Evolutionary conservation across 2,329 filamentous ascomycete genomes (phyloP).

Genomic region (Zymoseptoria crescenta): DNA sequence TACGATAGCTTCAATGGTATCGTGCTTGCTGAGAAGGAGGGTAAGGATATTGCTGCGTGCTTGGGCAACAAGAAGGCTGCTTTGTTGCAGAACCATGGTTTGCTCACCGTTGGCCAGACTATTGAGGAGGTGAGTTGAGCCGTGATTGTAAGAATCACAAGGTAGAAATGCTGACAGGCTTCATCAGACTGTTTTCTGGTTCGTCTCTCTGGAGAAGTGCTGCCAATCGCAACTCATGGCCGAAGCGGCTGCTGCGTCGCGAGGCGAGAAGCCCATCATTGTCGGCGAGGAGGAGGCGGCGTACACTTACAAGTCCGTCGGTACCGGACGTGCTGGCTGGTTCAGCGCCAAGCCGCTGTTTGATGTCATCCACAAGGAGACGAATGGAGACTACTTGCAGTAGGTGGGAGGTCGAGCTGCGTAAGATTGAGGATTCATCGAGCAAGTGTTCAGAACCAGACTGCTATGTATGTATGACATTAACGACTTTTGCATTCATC

Average conservation of each 20-base stretch:
- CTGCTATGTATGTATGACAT: background rate
- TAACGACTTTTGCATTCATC: background rate
- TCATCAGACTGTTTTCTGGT: constrained; percentile 33
- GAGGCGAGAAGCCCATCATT: constrained; percentile 57
- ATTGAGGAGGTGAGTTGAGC: constrained; percentile 31
- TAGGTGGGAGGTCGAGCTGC: constrained; percentile 6
- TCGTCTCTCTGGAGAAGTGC: constrained; percentile 35
- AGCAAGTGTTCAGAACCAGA: background rate
- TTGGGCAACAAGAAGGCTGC: constrained; percentile 36
- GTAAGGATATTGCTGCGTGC: constrained; percentile 35
- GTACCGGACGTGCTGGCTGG: constrained; percentile 54
- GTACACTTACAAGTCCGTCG: constrained; percentile 60
- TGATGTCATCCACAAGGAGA: constrained; percentile 59
- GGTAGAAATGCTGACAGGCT: background rate
- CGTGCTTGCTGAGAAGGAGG: constrained; percentile 40
- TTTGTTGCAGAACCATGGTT: constrained; percentile 39
- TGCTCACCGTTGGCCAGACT: constrained; percentile 37
- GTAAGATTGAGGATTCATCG: background rate
- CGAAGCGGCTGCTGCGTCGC: constrained; percentile 53
- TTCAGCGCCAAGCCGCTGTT: constrained; percentile 66
- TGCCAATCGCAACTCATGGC: constrained; percentile 42
- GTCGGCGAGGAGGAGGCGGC: constrained; percentile 60
- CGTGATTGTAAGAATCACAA: background rate
- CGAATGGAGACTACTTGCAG: constrained; percentile 47
- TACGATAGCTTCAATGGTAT: constrained; percentile 42